Base-by-base conservation (phyloP, 2,329 filamentous ascomycete species). In the Westerdykella sp. region DNA sequence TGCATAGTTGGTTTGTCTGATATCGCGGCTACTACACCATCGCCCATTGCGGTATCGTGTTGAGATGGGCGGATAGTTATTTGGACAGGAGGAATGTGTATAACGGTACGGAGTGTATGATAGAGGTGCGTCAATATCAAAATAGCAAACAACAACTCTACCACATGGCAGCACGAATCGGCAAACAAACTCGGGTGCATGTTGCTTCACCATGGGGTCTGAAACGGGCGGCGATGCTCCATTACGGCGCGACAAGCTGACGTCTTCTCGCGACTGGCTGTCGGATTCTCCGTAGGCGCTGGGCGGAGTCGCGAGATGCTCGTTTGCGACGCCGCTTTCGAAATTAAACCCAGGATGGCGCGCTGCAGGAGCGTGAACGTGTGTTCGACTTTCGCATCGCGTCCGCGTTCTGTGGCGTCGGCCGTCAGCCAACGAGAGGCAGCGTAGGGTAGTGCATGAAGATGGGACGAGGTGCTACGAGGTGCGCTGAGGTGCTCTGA, bases 121-220 rank as follows among this genome's bases (percentile, higher is more conserved):
- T 9, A 28, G 25, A 28, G 25, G 25, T 28, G 25, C 25, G 25
- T 28, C 25, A 12, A 28, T 28, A 28, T 28, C 25, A 12, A 5
- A 12, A 28, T 28, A 28, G 25, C 25, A 28, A 28, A 28, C 32
- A 35, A 12, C 9, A 9, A 35, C 9, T 35, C n/a, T 9, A 35
- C n/a, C 32, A 14, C n/a, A 35, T 11, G 5, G 13, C 32, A 34
- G 21, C 12, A 37, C 47, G 43, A 43, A 50, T 50, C 32, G 34
- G 34, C 36, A n/a, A 22, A 37, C 43, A 44, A 42, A 38, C 44
- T 59, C 50, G 45, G 42, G 53, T 59, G 52, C 51, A 55, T 53
- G 39, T 39, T 49, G 57, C 53, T 52, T 57, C 54, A 46, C 51
- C 55, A 53, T 54, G 55, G 32, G 43, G 54, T 50, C 46, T 55